A percentile compares a stretch with the other conserved stretches of the same genome.
These are phyloP conservation scores for Toxoplasma gondii DNA, from an alignment of 169 alveolate genomes.

Conservation along the genomic window DNA sequence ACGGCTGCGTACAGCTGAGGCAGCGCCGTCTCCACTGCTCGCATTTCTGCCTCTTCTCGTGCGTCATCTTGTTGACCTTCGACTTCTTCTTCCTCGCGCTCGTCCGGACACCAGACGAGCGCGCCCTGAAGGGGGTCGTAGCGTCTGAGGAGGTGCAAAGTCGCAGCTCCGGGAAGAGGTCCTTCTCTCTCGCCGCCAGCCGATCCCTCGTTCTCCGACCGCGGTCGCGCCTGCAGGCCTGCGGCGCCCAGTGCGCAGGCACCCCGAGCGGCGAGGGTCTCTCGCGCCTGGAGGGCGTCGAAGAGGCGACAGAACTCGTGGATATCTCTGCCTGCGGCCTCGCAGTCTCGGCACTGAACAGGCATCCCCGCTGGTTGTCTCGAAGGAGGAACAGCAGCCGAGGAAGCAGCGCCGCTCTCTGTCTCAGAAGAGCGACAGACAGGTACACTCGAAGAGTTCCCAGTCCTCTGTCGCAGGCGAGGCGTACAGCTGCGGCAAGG, in stretches of 20 bases:
- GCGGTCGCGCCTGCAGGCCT: background rate
- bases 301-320: background rate
- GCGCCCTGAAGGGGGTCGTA: background rate
- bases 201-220: background rate
- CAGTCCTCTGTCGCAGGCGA: no score
- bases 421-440: no score
- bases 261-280: background rate
- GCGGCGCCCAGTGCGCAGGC: background rate
- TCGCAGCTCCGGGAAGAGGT: background rate
- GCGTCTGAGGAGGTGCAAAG: background rate
- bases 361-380: no score
- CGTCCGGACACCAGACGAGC: background rate
- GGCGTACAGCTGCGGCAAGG: no score
- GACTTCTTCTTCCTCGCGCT: background rate
- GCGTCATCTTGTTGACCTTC: background rate
- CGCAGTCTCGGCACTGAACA: background rate
- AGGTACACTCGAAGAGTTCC: no score
- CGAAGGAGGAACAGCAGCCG: no score
- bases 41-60: background rate
- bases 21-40: background rate
- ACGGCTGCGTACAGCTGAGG: background rate
- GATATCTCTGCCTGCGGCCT: background rate
- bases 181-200: background rate
- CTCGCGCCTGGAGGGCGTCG: background rate
- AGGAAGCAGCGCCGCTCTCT: no score